A percentile compares a stretch with the other conserved stretches of the same genome.
Evolutionary conservation across 768 basidiomycete species (phyloP).

Genomic region (Boletus coccyginus): DNA sequence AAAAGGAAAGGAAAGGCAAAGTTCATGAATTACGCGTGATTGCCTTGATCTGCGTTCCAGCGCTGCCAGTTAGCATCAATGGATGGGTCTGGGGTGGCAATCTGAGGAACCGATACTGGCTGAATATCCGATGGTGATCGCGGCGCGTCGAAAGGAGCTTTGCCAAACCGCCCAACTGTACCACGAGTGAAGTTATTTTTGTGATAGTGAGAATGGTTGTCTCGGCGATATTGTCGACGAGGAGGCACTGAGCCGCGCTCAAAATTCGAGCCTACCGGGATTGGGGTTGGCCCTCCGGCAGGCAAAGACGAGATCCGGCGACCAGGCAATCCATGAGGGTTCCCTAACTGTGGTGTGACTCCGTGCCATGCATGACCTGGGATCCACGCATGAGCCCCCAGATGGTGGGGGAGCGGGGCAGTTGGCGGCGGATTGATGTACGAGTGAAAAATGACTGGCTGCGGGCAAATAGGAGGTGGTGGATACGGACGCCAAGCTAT

Average conservation of each 20-base stretch:
- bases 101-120: constrained; percentile 6
- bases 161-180: constrained; percentile 19
- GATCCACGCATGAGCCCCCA: constrained; percentile 25
- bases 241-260: constrained; percentile 27
- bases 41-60: constrained; percentile 12
- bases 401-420: constrained; percentile 15
- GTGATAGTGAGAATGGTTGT: constrained; percentile 27
- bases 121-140: constrained; percentile 21
- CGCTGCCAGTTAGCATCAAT: constrained; percentile 21
- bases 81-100: constrained; percentile 6
- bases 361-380: constrained; percentile 26
- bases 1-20: not conserved
- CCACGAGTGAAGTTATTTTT: constrained; percentile 24
- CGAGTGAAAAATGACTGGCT: constrained; percentile 30
- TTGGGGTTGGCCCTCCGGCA: constrained; percentile 12
- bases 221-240: constrained; percentile 33
- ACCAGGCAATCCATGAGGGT: constrained; percentile 13
- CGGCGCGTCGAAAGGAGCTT: constrained; percentile 11
- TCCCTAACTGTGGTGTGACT: constrained; percentile 15
- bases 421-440: constrained; percentile 25
- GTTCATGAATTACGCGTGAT: constrained; percentile 1
- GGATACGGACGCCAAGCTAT: constrained; percentile 35
- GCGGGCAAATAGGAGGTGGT: constrained; percentile 31
- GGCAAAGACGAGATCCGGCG: constrained; percentile 15
- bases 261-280: constrained; percentile 11